Percentiles rank a stretch among this genome's conserved stretches.
phyloP scores from a whole-genome alignment of 148 eudicot genomes.

The Amaranthus hypochondriacus region DNA sequence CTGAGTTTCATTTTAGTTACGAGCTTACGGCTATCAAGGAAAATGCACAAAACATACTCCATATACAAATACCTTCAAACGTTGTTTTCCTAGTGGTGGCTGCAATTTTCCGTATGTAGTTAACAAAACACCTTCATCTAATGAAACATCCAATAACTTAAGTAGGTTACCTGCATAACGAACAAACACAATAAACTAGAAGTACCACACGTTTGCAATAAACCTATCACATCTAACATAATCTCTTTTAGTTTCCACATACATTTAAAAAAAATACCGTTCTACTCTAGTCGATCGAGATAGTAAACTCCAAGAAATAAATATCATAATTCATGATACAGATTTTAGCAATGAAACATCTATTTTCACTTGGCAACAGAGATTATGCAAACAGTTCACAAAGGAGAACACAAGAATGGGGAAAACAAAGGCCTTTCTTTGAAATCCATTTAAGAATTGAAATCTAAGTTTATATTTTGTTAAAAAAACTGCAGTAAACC shows the following conservation, averaged over 20 bases:
- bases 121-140: slow-evolving; percentile 51
- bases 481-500: too few relatives aligned
- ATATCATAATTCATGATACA: background rate
- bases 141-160: slow-evolving; percentile 68
- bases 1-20: too few relatives aligned
- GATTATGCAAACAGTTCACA: background rate
- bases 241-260: background rate
- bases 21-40: background rate
- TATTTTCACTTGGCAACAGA: background rate
- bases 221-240: background rate
- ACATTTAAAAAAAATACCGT: background rate
- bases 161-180: slow-evolving; percentile 59
- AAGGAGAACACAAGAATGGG: background rate
- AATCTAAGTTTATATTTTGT: too few relatives aligned
- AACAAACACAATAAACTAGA: background rate
- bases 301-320: background rate
- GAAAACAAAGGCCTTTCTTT: too few relatives aligned
- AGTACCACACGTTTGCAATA: background rate
- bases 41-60: background rate
- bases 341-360: background rate
- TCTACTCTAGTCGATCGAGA: background rate
- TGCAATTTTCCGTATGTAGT: slow-evolving; percentile 94
- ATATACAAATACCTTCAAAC: slow-evolving; percentile 58
- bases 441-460: too few relatives aligned
- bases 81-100: slow-evolving; percentile 95